Percentiles rank a stretch among this genome's conserved stretches.
Evolutionary conservation across 305 asterid genomes (phyloP).

Genomic region (Lippia alba): DNA sequence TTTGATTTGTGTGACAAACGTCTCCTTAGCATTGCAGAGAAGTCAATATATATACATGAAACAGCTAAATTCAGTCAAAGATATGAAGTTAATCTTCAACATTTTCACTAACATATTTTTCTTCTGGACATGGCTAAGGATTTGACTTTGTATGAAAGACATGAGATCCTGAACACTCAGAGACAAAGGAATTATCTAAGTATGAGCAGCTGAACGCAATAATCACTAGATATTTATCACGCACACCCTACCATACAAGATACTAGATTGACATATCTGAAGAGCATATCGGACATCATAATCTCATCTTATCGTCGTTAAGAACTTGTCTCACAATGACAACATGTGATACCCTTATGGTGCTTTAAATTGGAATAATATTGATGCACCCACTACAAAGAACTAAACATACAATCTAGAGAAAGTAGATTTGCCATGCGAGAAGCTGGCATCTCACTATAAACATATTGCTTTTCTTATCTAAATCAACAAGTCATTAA

Average conservation of each 20-base stretch:
- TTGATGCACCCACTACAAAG: slow-evolving; percentile 7
- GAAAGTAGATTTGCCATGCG: neutral
- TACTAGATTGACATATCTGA: no score
- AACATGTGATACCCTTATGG: neutral
- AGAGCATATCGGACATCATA: no score
- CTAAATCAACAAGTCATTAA: neutral
- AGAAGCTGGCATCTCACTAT: neutral
- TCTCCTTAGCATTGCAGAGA: neutral
- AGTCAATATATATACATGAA: slow-evolving; percentile 1
- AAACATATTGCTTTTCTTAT: neutral
- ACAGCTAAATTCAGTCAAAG: slow-evolving; percentile 23
- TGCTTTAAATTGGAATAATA: neutral
- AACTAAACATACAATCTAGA: neutral
- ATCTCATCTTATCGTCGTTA: neutral
- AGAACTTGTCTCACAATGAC: slow-evolving; percentile 2
- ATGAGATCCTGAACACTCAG: slow-evolving; percentile 1
- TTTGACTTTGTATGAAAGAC: slow-evolving; percentile 9
- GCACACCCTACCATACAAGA: no score
- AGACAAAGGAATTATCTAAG: slow-evolving; percentile 9
- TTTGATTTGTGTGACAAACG: no score
- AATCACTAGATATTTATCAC: neutral
- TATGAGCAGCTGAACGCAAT: neutral
- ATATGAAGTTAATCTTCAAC: slow-evolving; percentile 13
- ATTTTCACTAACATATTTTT: slow-evolving; percentile 18
- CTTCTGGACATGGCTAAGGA: neutral